These are phyloP conservation scores for Tausonia pullulans DNA, from an alignment of 1,284 basidiomycete species.

Conservation along the genomic window DNA sequence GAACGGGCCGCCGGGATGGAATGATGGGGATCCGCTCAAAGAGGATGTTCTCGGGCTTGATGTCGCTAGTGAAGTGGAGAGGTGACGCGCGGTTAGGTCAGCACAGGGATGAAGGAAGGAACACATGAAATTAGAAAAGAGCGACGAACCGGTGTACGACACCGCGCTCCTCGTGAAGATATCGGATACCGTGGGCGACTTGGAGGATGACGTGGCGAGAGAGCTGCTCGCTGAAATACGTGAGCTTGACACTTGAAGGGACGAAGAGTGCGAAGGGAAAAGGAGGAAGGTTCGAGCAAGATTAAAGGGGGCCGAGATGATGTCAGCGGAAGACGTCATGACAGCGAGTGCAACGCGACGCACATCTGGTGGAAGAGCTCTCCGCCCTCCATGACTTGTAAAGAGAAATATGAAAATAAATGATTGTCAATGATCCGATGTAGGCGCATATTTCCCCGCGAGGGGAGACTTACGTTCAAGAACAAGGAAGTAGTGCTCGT, in stretches of 20 bases:
- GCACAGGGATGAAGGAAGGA: not conserved
- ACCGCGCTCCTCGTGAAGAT: conserved; percentile 94
- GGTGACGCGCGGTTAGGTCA: not conserved
- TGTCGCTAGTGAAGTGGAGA: conserved; percentile 46
- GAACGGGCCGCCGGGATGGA: conserved; percentile 64
- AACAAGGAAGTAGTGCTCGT: conserved; percentile 88
- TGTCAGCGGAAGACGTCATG: too few relatives aligned
- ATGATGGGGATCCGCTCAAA: conserved; percentile 90
- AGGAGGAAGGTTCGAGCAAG: not conserved
- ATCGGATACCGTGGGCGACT: conserved; percentile 88
- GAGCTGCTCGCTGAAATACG: conserved; percentile 94
- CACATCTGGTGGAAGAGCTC: conserved; percentile 96
- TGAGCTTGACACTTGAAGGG: conserved; percentile 64
- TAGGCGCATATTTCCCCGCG: not conserved
- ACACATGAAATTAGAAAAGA: not conserved
- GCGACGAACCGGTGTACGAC: conserved; percentile 75
- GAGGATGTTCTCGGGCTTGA: conserved; percentile 96
- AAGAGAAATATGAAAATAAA: not conserved
- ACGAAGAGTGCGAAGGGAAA: not conserved
- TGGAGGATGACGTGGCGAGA: conserved; percentile 94
- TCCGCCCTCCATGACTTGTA: conserved; percentile 86
- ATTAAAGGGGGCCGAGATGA: not conserved
- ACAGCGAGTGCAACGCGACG: not conserved
- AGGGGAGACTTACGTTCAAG: conserved; percentile 59
- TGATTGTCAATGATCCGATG: too few relatives aligned